These are phyloP conservation scores for Fibroporia radiculosa DNA, from an alignment of 768 basidiomycete species.

Conservation along the genomic window DNA sequence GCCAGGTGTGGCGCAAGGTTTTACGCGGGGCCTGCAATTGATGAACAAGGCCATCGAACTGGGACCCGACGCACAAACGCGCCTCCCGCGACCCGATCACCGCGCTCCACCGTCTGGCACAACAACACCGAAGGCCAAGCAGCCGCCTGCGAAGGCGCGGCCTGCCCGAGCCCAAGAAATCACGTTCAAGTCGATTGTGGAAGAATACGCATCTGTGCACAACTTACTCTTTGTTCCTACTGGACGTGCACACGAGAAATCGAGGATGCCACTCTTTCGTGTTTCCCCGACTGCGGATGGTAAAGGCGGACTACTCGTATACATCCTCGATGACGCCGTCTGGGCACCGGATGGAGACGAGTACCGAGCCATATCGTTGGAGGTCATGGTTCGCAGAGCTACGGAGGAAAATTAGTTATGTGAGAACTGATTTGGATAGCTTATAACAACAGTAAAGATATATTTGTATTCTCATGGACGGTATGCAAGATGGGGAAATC, in stretches of 20 bases:
- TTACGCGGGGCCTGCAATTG: conserved; percentile 81
- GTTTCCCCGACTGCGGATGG: conserved; percentile 76
- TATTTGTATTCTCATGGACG: background rate
- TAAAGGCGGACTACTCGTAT: conserved; percentile 81
- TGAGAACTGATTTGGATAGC: background rate
- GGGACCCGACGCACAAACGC: conserved; percentile 65
- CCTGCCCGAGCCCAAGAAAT: conserved; percentile 68
- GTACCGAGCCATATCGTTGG: conserved; percentile 73
- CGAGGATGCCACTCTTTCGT: conserved; percentile 85
- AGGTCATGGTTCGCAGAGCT: conserved; percentile 79
- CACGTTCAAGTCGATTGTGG: conserved; percentile 89
- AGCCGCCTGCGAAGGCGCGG: conserved; percentile 28
- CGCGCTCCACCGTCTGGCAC: conserved; percentile 25
- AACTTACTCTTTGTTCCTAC: conserved; percentile 87
- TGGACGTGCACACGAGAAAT: conserved; percentile 75
- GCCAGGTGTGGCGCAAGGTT: conserved; percentile 65
- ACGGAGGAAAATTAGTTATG: conserved; percentile 11
- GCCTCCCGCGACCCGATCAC: conserved; percentile 62
- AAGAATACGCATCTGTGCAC: conserved; percentile 78
- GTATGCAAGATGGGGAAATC: too few relatives aligned
- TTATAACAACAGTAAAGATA: background rate
- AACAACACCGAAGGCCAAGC: conserved; percentile 20
- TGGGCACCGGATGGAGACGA: conserved; percentile 71
- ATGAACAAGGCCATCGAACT: conserved; percentile 94
- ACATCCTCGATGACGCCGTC: conserved; percentile 88